Evolutionary conservation across 345 rosid species (phyloP), one percentile per base, ranked within the genome.

Genomic region (Populus euphratica): DNA sequence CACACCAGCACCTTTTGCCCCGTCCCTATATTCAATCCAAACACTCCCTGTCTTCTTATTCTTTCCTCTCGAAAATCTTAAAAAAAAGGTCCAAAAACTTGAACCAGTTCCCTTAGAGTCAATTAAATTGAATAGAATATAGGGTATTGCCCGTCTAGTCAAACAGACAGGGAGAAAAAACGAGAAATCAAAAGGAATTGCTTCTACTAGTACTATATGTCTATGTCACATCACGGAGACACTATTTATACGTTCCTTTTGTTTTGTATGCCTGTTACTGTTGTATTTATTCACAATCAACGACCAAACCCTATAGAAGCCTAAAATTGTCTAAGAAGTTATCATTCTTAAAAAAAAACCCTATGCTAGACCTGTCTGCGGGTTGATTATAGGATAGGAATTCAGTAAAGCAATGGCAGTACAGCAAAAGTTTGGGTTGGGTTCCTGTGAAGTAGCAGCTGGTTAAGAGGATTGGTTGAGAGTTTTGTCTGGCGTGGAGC

Each of bases 31-130:
- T 12, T 38, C 25, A 25, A 43, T 5, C 59, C 70, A 18, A 20
- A 41, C 12, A 5, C 65, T 33, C 31, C n/a, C 35, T 50, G 33
- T 76, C 33, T 67, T 36, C 16, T 59, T 27, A 8, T 44, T 36
- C 39, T 25, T 29, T 20, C 18, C 49, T 18, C 16, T 25, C 47
- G 4, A 63, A 50, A 49, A 8, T 38, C n/a, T 38, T 31, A 69
- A 12, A 11, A 41, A 41, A 11, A 80, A 39, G 17, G 35, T 54
- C 69, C 80, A 69, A 77, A 69, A 75, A 65, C 36, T 31, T 54
- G 3, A 65, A 78, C 79, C 81, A 18, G 74, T 79, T 74, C 75
- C 33, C 23, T 31, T 29, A 72, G 73, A 41, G 73, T 77, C 65
- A 79, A 61, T 63, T 76, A 69, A 76, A 81, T 77, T 31, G 29